Evolutionary conservation across 257 asterid genomes (phyloP), one percentile per base, ranked within the genome.

Genomic region (Jaltomata sinuosa): DNA sequence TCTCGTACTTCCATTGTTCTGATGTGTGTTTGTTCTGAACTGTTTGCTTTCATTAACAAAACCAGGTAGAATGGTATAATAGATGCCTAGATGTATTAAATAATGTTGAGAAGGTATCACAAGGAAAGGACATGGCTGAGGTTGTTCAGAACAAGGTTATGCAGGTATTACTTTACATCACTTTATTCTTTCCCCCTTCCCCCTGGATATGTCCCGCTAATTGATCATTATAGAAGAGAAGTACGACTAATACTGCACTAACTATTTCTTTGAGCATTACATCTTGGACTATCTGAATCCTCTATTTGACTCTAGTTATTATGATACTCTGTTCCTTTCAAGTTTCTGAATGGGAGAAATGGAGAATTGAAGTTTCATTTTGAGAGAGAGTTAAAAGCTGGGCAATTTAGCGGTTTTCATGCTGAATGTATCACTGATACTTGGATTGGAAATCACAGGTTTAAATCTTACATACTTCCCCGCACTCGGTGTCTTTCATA

Each of bases 361-460:
- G 95, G 91, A 71, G 95, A 96, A 84, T 71, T 93, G 89, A 94
- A 91, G 93, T 88, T 88, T 88, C 88, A 89, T 22, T 72, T 89
- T 81, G 93, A 93, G 90, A 94, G 91, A 89, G 93, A 91, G 89
- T 86, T 96, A 88, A 94, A 91, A 91, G 91, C 97, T 87, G 98
- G 93, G 76, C 92, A 93, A 87, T 91, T 94, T 50, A 88, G 90
- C 76, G 98, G 98, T 49, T 88, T 89, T 84, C 97, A 93, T 88
- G 94, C 97, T 49, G 99, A 95, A 68, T 97, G 99, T 87, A 96
- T 97, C 84, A 91, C 97, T 18, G 99, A 97, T 89, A 88, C 94
- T 62, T 97, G 98, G 98, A 92, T 97, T 83, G 98, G 98, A 85
- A 93, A 89, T 84, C 86, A 93, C 81, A 93, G 99, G 99, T 96